phyloP scores from a whole-genome alignment of 768 basidiomycete species.

The Strobilomyces echinocephalus region DNA sequence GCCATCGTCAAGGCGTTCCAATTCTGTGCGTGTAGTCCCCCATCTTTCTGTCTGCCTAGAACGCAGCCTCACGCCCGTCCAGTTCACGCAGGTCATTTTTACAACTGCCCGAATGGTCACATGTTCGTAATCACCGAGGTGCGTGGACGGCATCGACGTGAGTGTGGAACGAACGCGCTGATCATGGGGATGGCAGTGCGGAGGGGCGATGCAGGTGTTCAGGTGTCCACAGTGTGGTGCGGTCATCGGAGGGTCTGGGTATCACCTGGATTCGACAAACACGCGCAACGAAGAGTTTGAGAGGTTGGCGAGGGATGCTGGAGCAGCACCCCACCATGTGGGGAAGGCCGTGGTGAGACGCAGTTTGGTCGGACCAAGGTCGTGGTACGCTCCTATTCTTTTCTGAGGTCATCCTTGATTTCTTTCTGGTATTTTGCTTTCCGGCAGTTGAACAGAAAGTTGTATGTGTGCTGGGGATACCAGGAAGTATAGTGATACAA shows the following conservation, averaged over 20 bases:
- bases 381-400: neutral
- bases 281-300: conserved; percentile 45
- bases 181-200: conserved; percentile 40
- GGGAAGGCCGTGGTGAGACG: conserved; percentile 14
- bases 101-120: conserved; percentile 56
- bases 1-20: conserved; percentile 45
- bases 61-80: neutral
- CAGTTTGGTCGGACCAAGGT: too few relatives aligned
- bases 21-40: conserved; percentile 36
- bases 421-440: too few relatives aligned
- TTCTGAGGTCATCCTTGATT: conserved; percentile 32
- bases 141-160: neutral
- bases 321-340: conserved; percentile 30
- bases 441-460: too few relatives aligned
- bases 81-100: conserved; percentile 44
- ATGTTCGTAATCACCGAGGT: conserved; percentile 57
- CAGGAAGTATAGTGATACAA: too few relatives aligned
- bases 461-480: too few relatives aligned
- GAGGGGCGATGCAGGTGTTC: conserved; percentile 46
- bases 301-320: conserved; percentile 32
- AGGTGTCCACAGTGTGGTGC: conserved; percentile 57
- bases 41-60: neutral
- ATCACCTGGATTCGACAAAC: conserved; percentile 42
- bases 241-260: conserved; percentile 45
- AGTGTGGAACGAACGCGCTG: neutral